Conservation (phyloP, 805 yeast genomes). For the Yueomyces sinensis region DNA sequence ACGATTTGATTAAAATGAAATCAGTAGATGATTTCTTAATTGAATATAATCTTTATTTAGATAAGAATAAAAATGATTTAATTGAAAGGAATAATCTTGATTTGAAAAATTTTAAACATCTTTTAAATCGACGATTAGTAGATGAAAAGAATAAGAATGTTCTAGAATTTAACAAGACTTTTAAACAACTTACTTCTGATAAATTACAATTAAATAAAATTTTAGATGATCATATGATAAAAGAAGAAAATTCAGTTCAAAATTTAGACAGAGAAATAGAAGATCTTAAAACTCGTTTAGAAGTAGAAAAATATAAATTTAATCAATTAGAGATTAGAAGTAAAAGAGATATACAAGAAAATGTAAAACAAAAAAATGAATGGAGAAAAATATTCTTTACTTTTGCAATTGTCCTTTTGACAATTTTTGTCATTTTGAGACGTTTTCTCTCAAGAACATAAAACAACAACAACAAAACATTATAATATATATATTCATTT, state of each 20-base stretch:
- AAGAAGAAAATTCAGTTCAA: conserved; percentile 4
- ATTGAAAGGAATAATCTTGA: conserved; percentile 22
- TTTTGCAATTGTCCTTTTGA: too few relatives aligned
- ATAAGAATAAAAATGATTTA: conserved; percentile 18
- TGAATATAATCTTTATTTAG: conserved; percentile 30
- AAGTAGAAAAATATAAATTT: conserved; percentile 23
- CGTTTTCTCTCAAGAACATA: too few relatives aligned
- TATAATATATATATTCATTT: too few relatives aligned
- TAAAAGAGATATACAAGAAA: too few relatives aligned
- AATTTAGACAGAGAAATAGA: conserved; percentile 17
- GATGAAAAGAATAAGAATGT: conserved; percentile 15
- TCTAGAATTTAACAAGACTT: conserved; percentile 11
- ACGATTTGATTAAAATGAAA: conserved; percentile 42
- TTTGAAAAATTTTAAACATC: conserved; percentile 16
- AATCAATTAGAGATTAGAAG: background rate
- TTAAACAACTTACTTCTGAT: conserved; percentile 9
- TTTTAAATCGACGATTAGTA: conserved; percentile 16
- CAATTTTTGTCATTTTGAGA: too few relatives aligned
- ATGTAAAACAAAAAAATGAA: too few relatives aligned
- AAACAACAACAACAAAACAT: too few relatives aligned
- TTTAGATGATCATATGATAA: background rate
- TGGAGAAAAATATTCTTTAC: too few relatives aligned
- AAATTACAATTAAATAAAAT: conserved; percentile 4
- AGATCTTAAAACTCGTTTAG: conserved; percentile 21
- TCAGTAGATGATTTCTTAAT: conserved; percentile 42